phyloP scores from a whole-genome alignment of 2,329 filamentous ascomycete species.

The Penicillium sp. region DNA sequence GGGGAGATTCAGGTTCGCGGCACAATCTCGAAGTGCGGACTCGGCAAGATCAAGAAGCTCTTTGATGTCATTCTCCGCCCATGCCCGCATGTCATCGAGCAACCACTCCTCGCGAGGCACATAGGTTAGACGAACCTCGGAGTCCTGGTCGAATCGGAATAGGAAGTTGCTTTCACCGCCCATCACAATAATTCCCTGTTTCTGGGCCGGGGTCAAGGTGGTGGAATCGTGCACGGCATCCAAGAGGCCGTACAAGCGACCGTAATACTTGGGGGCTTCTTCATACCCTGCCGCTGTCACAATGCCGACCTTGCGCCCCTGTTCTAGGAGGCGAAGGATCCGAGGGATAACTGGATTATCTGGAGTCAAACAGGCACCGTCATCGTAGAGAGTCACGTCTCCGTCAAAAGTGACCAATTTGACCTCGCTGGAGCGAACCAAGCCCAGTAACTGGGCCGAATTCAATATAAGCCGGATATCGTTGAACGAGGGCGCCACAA shows the following conservation, averaged over 20 bases:
- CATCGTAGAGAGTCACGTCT: constrained; percentile 93
- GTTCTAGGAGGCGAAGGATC: constrained; percentile 69
- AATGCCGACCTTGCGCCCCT: constrained; percentile 84
- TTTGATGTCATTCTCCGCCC: constrained; percentile 66
- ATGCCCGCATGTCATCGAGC: constrained; percentile 55
- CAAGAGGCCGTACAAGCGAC: constrained; percentile 80
- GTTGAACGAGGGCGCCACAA: constrained; percentile 96
- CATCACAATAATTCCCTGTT: constrained; percentile 83
- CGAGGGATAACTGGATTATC: constrained; percentile 74
- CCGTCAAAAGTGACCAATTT: constrained; percentile 95
- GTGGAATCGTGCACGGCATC: constrained; percentile 69
- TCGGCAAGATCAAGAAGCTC: constrained; percentile 88
- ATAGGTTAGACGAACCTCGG: constrained; percentile 66
- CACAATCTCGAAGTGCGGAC: constrained; percentile 76
- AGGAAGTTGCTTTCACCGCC: constrained; percentile 96
- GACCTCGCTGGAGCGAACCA: constrained; percentile 71
- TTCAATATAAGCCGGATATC: constrained; percentile 92
- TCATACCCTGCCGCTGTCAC: constrained; percentile 97
- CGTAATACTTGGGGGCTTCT: constrained; percentile 81
- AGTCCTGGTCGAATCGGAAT: constrained; percentile 70
- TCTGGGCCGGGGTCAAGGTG: constrained; percentile 63
- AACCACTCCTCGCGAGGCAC: constrained; percentile 61
- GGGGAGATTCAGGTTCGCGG: constrained; percentile 74
- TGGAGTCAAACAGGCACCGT: constrained; percentile 75
- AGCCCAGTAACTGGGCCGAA: constrained; percentile 88